Conservation (phyloP, 2,329 filamentous ascomycete species). For the Epichloe bromicola region DNA sequence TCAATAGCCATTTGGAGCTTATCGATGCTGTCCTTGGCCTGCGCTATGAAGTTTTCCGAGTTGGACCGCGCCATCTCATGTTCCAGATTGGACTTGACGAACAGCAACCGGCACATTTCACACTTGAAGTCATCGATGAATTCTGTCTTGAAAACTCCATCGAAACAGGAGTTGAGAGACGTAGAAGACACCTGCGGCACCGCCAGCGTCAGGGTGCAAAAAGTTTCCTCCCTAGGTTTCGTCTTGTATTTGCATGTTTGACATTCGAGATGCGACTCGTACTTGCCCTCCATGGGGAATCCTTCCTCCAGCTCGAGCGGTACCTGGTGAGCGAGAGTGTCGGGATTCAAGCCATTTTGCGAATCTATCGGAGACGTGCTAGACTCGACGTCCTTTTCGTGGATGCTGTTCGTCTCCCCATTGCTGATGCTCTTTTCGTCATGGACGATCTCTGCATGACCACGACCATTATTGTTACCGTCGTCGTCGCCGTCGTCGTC, state of each 20-base stretch:
- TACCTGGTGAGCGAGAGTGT: constrained; percentile 7
- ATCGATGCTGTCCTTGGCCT: constrained; percentile 44
- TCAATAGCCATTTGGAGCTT: constrained; percentile 58
- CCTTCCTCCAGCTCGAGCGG: constrained; percentile 46
- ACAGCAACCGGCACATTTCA: constrained; percentile 77
- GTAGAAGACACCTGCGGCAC: constrained; percentile 77
- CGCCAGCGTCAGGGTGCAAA: constrained; percentile 83
- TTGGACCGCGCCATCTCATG: constrained; percentile 43
- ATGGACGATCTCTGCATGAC: constrained; percentile 1
- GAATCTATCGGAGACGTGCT: not conserved
- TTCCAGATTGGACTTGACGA: constrained; percentile 55
- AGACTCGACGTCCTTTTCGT: not conserved
- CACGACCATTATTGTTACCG: constrained; percentile 11
- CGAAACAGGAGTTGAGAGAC: constrained; percentile 76
- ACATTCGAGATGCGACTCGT: constrained; percentile 93
- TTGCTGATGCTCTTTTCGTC: not conserved
- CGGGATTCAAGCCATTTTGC: not conserved
- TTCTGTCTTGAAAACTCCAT: constrained; percentile 87
- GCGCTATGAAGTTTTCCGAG: constrained; percentile 36
- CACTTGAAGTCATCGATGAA: constrained; percentile 96
- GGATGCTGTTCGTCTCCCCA: not conserved
- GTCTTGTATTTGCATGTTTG: constrained; percentile 82
- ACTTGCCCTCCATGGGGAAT: constrained; percentile 83
- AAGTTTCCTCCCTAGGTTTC: constrained; percentile 67
- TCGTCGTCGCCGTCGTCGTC: constrained; percentile 7